Conservation (phyloP, 768 basidiomycete species). For the Psilocybe tampanensis region DNA sequence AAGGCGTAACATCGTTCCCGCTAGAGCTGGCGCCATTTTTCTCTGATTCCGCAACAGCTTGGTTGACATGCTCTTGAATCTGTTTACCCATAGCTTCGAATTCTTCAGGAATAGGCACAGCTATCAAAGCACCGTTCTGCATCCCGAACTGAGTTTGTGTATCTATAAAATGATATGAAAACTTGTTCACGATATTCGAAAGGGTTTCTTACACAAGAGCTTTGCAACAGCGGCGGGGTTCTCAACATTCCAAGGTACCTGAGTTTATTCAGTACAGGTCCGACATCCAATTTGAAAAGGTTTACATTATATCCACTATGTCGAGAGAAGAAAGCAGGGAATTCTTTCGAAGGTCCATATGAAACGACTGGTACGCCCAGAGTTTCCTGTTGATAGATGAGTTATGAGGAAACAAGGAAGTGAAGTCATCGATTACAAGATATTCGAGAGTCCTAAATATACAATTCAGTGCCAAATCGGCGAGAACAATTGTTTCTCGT, state of each 20-base stretch:
- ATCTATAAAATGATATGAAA: constrained; percentile 44
- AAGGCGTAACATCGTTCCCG: constrained; percentile 95
- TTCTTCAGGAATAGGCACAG: constrained; percentile 84
- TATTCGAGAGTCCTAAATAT: constrained; percentile 74
- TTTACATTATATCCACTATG: constrained; percentile 78
- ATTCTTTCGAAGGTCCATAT: constrained; percentile 74
- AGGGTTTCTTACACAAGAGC: constrained; percentile 57
- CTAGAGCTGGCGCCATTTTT: constrained; percentile 73
- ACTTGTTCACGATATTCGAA: background rate
- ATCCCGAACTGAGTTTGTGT: constrained; percentile 71
- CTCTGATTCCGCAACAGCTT: constrained; percentile 83
- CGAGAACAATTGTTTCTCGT: constrained; percentile 5
- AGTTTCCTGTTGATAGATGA: constrained; percentile 82
- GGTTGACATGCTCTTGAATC: constrained; percentile 80
- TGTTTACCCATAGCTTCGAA: constrained; percentile 66
- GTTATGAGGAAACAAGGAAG: background rate
- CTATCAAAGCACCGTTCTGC: constrained; percentile 79
- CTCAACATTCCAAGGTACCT: constrained; percentile 82
- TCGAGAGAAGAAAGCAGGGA: constrained; percentile 93
- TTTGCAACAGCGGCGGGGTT: constrained; percentile 69
- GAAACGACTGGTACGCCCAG: constrained; percentile 90
- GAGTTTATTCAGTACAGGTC: background rate
- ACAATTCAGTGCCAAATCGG: background rate
- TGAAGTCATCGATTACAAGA: constrained; percentile 46
- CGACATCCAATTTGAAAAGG: background rate